These are phyloP conservation scores for Alopecurus myosuroides DNA, from an alignment of 176 grass and related monocot genomes.

Conservation along the genomic window DNA sequence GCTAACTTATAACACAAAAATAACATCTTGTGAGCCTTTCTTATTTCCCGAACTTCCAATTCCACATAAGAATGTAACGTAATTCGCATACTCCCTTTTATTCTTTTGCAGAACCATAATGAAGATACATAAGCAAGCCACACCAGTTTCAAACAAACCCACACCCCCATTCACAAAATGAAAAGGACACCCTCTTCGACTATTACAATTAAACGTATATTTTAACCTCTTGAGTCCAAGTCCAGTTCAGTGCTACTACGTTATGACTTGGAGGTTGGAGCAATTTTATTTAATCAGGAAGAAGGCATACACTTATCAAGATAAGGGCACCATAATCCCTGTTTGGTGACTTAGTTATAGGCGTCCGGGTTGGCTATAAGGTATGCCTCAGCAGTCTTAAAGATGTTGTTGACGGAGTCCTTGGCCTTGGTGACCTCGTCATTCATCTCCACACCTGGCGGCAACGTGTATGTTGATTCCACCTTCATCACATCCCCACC, in stretches of 20 bases:
- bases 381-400: slow-evolving; percentile 51
- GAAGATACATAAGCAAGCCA: neutral
- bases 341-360: slow-evolving; percentile 38
- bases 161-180: neutral
- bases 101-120: neutral
- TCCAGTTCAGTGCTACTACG: neutral
- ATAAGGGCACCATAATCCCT: neutral
- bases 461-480: slow-evolving; percentile 23
- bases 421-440: slow-evolving; percentile 39
- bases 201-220: neutral
- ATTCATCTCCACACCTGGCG: slow-evolving; percentile 31
- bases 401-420: slow-evolving; percentile 2
- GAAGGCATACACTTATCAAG: neutral
- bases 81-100: neutral
- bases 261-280: neutral
- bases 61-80: too few species aligned
- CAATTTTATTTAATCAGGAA: neutral
- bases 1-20: too few species aligned
- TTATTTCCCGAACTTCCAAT: too few species aligned
- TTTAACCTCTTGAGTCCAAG: neutral
- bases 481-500: slow-evolving; percentile 52
- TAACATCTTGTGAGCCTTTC: too few species aligned
- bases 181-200: neutral
- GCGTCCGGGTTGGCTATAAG: slow-evolving; percentile 55
- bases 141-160: neutral